Evolutionary conservation across 192 early-diverging fungal genomes (phyloP).

Genomic region (Obelidium mucronatum): DNA sequence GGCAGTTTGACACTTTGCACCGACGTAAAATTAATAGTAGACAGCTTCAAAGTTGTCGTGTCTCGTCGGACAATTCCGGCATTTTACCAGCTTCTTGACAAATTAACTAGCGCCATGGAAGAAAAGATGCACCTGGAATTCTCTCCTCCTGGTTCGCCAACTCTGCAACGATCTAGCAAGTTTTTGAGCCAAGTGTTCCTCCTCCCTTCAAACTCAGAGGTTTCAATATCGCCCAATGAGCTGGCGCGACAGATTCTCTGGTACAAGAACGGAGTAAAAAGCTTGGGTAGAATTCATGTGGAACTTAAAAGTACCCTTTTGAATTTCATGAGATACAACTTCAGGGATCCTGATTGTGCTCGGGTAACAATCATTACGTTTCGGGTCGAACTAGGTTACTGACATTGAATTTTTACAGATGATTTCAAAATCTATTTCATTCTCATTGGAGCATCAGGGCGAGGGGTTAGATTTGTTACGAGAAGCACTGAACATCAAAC

Average conservation of each 20-base stretch:
- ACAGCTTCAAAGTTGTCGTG: slow-evolving; percentile 52
- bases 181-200: background rate
- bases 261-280: slow-evolving; percentile 4
- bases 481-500: slow-evolving; percentile 22
- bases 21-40: slow-evolving; percentile 39
- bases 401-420: too few relatives aligned
- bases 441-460: slow-evolving; percentile 24
- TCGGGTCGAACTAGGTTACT: background rate
- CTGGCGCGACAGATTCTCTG: background rate
- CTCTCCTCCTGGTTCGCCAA: slow-evolving; percentile 17
- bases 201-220: slow-evolving; percentile 9
- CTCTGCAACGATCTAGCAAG: background rate
- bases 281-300: background rate
- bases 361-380: too few relatives aligned
- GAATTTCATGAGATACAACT: slow-evolving; percentile 50
- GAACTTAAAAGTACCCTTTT: background rate
- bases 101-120: slow-evolving; percentile 57
- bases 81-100: slow-evolving; percentile 56
- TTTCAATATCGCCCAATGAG: background rate
- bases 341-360: slow-evolving; percentile 59
- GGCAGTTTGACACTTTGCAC: slow-evolving; percentile 40
- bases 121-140: slow-evolving; percentile 56
- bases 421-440: slow-evolving; percentile 30
- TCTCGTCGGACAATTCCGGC: slow-evolving; percentile 67
- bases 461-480: slow-evolving; percentile 8